Evolutionary conservation across 805 yeast genomes (phyloP).

Genomic region (Ogataea corticis): DNA sequence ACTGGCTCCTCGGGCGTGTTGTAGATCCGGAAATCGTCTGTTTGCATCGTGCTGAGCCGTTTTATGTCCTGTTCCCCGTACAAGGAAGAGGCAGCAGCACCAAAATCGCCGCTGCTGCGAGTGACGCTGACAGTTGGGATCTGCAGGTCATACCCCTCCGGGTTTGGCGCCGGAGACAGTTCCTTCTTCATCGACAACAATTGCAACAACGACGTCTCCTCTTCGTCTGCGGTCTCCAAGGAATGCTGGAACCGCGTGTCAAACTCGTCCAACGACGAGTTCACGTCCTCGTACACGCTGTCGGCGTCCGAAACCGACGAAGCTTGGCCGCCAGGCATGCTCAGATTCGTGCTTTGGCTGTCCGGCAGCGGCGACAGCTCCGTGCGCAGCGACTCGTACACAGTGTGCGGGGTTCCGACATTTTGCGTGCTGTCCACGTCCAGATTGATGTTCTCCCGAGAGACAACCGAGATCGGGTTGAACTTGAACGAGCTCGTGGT

Average conservation of each 20-base stretch:
- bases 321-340: not conserved
- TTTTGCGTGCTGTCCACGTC: too few relatives aligned
- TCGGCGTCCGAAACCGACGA: conserved; percentile 10
- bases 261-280: conserved; percentile 28
- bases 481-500: conserved; percentile 3
- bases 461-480: not conserved
- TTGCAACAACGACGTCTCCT: conserved; percentile 24
- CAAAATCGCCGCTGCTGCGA: conserved; percentile 1
- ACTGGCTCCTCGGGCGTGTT: conserved; percentile 15
- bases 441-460: conserved; percentile 4
- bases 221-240: conserved; percentile 18
- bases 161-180: conserved; percentile 20
- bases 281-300: conserved; percentile 21
- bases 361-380: too few relatives aligned
- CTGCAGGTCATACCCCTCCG: conserved; percentile 7
- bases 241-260: conserved; percentile 23
- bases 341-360: not conserved
- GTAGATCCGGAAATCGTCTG: conserved; percentile 33
- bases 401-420: not conserved
- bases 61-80: conserved; percentile 23
- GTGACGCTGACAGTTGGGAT: conserved; percentile 9
- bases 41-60: conserved; percentile 32
- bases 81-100: conserved; percentile 13
- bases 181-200: conserved; percentile 29
- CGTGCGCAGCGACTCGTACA: not conserved